Conservation (phyloP, 2,329 filamentous ascomycete genomes). For the Clonostachys rosea region DNA sequence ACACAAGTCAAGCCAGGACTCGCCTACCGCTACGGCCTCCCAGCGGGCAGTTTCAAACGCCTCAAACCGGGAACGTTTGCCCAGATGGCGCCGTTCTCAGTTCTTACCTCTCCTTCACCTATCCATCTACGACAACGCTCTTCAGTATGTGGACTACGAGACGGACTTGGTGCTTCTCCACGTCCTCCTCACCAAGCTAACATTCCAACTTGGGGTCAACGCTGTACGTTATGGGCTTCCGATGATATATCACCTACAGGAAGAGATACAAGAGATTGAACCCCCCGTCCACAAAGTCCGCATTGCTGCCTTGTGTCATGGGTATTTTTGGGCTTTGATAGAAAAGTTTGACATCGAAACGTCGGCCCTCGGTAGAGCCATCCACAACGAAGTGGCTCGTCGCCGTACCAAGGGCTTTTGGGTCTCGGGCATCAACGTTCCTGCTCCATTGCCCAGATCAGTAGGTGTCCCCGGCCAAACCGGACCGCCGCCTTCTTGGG, state of each 20-base stretch:
- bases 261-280: slow-evolving; percentile 68
- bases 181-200: slow-evolving; percentile 68
- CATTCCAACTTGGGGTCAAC: slow-evolving; percentile 77
- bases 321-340: slow-evolving; percentile 78
- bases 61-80: slow-evolving; percentile 54
- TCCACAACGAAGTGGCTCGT: slow-evolving; percentile 72
- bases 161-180: slow-evolving; percentile 74
- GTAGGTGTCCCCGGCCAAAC: slow-evolving; percentile 49
- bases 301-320: slow-evolving; percentile 79
- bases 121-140: slow-evolving; percentile 81
- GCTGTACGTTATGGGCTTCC: slow-evolving; percentile 73
- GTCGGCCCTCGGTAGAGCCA: slow-evolving; percentile 62
- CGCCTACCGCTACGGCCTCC: slow-evolving; percentile 28
- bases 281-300: slow-evolving; percentile 69
- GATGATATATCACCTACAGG: slow-evolving; percentile 85
- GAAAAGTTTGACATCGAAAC: slow-evolving; percentile 74
- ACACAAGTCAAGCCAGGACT: slow-evolving; percentile 33
- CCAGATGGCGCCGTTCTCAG: slow-evolving; percentile 50
- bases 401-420: slow-evolving; percentile 73
- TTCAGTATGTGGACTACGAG: slow-evolving; percentile 69
- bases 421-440: slow-evolving; percentile 70
- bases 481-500: slow-evolving; percentile 37
- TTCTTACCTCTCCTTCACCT: slow-evolving; percentile 83
- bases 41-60: slow-evolving; percentile 67
- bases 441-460: slow-evolving; percentile 58